phyloP scores from a whole-genome alignment of 306 rosid genomes.

The Casuarina cunninghamiana region DNA sequence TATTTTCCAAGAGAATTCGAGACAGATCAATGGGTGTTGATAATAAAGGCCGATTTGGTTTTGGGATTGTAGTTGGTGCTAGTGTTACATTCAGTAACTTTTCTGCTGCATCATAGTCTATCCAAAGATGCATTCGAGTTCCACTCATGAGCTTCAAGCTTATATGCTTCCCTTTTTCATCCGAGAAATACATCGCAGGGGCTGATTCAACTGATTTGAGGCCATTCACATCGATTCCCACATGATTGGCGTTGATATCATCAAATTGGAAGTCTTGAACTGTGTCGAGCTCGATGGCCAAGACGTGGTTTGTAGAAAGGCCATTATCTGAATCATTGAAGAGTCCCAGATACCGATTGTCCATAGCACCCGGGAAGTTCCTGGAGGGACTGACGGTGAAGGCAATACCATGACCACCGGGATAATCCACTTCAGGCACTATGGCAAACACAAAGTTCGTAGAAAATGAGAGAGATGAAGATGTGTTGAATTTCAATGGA shows the following conservation, averaged over 20 bases:
- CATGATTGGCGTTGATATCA: slow-evolving; percentile 12
- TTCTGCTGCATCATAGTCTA: neutral
- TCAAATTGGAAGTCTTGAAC: neutral
- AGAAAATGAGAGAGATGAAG: neutral
- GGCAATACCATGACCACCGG: slow-evolving; percentile 28
- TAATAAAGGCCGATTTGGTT: slow-evolving; percentile 25
- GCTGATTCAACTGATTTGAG: slow-evolving; percentile 7
- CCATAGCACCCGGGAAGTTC: slow-evolving; percentile 15
- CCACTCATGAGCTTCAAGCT: slow-evolving; percentile 27
- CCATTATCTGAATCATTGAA: neutral
- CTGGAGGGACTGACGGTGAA: slow-evolving; percentile 30
- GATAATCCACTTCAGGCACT: neutral
- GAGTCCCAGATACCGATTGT: neutral
- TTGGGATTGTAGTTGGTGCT: slow-evolving; percentile 11
- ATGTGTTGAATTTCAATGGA: neutral
- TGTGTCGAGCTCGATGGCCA: slow-evolving; percentile 33
- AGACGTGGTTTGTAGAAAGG: slow-evolving; percentile 20
- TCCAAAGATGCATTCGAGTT: slow-evolving; percentile 13
- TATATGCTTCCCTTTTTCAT: neutral
- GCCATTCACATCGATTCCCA: slow-evolving; percentile 32
- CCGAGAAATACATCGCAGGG: slow-evolving; percentile 1
- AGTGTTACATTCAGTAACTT: slow-evolving; percentile 21
- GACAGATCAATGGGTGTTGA: slow-evolving; percentile 2
- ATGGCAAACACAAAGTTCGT: neutral
- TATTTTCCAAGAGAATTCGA: slow-evolving; percentile 12